phyloP scores from a whole-genome alignment of 1,139 yeast genomes.

The Hemisphaericaspora xylofermentans region DNA sequence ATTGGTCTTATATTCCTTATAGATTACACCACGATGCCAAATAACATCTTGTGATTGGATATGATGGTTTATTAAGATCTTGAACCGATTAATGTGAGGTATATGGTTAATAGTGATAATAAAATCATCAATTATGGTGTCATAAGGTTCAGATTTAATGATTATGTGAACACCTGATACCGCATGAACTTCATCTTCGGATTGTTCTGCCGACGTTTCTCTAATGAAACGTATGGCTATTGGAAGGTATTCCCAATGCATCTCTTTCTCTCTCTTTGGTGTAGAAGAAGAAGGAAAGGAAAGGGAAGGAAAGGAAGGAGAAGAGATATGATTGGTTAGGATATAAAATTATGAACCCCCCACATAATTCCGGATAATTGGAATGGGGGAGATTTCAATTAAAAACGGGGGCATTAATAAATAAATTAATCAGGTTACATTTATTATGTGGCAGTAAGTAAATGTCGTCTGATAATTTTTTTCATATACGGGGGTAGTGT shows the following conservation, averaged over 20 bases:
- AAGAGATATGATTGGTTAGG: neutral
- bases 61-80: slow-evolving; percentile 19
- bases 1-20: slow-evolving; percentile 2
- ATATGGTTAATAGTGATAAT: slow-evolving; percentile 21
- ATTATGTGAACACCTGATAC: slow-evolving; percentile 29
- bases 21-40: slow-evolving; percentile 22
- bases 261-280: neutral
- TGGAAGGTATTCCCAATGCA: slow-evolving; percentile 26
- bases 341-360: too few species aligned
- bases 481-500: too few species aligned
- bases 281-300: neutral
- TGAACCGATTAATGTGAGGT: slow-evolving; percentile 15
- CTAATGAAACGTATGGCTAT: slow-evolving; percentile 27
- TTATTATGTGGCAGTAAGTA: too few species aligned
- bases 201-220: neutral
- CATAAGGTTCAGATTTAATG: slow-evolving; percentile 13
- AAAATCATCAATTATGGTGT: slow-evolving; percentile 16
- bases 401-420: too few species aligned
- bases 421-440: too few species aligned
- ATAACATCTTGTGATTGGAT: slow-evolving; percentile 17
- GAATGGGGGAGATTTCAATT: too few species aligned
- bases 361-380: too few species aligned
- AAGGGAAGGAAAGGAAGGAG: neutral
- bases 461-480: too few species aligned
- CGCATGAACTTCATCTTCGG: slow-evolving; percentile 19